These are phyloP conservation scores for Botrytis fabae DNA, from an alignment of 2,329 filamentous ascomycete genomes.

Conservation along the genomic window DNA sequence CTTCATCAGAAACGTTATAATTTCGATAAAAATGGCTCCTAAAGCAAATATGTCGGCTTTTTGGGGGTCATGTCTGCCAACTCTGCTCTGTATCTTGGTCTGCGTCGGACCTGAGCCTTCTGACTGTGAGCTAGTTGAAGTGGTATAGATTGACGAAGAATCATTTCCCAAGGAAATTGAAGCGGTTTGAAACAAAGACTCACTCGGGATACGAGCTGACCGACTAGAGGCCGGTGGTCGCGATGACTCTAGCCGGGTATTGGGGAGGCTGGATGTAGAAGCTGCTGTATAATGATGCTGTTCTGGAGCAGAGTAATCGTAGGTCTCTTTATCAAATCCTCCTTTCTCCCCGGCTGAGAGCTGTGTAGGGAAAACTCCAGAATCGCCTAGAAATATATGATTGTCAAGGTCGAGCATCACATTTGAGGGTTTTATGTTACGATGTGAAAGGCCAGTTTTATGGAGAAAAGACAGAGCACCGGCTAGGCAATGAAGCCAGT, in stretches of 20 bases:
- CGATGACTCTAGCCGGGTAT: not conserved
- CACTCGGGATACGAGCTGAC: conserved; percentile 26
- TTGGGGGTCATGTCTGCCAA: conserved; percentile 51
- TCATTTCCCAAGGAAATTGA: conserved; percentile 28
- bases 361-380: conserved; percentile 50
- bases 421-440: conserved; percentile 69
- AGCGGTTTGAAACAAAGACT: not conserved
- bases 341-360: conserved; percentile 47
- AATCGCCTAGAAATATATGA: conserved; percentile 67
- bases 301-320: conserved; percentile 74
- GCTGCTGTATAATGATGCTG: conserved; percentile 41
- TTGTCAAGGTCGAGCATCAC: conserved; percentile 66
- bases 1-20: conserved; percentile 68
- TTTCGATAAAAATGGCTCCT: conserved; percentile 70
- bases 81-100: conserved; percentile 30
- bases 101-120: not conserved
- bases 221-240: conserved; percentile 35
- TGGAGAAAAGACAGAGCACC: conserved; percentile 70
- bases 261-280: conserved; percentile 32
- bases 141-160: conserved; percentile 32
- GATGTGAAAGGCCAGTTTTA: conserved; percentile 61
- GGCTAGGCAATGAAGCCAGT: conserved; percentile 72
- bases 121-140: conserved; percentile 25
- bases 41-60: conserved; percentile 72
- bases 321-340: conserved; percentile 65